These are phyloP conservation scores for Malus fusca DNA, from an alignment of 306 rosid species.

Conservation along the genomic window DNA sequence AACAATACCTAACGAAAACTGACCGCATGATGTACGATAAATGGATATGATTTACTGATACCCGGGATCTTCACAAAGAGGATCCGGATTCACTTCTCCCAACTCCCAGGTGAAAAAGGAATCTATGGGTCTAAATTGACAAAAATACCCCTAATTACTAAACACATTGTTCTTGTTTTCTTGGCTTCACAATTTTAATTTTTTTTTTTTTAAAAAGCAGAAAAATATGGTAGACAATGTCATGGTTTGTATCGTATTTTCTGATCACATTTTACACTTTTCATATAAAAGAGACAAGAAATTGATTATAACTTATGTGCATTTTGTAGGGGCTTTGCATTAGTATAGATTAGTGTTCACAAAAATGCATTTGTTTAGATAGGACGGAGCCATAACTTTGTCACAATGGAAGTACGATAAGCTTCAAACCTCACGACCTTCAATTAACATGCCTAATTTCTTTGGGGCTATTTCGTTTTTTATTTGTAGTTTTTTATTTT, in stretches of 20 bases:
- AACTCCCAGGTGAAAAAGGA: not conserved
- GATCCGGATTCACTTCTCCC: too few species aligned
- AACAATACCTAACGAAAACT: too few species aligned
- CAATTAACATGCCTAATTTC: not conserved
- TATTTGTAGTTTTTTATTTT: too few species aligned
- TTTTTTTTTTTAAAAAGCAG: too few species aligned
- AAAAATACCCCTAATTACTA: not conserved
- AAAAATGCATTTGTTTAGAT: too few species aligned
- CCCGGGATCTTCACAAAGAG: too few species aligned
- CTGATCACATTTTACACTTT: not conserved
- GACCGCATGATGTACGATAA: too few species aligned
- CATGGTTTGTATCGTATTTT: too few species aligned
- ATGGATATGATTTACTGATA: fast-evolving
- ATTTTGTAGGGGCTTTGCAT: not conserved
- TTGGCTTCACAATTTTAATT: not conserved
- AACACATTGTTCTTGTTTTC: not conserved
- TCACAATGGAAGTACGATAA: too few species aligned
- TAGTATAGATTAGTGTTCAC: too few species aligned
- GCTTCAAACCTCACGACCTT: not conserved
- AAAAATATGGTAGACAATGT: not conserved
- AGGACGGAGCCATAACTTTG: too few species aligned
- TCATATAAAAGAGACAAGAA: not conserved
- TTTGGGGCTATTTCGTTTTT: too few species aligned
- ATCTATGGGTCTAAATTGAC: not conserved
- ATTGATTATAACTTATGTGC: not conserved